Conservation (phyloP, 169 alveolate genomes). For the Cytauxzoon felis region DNA sequence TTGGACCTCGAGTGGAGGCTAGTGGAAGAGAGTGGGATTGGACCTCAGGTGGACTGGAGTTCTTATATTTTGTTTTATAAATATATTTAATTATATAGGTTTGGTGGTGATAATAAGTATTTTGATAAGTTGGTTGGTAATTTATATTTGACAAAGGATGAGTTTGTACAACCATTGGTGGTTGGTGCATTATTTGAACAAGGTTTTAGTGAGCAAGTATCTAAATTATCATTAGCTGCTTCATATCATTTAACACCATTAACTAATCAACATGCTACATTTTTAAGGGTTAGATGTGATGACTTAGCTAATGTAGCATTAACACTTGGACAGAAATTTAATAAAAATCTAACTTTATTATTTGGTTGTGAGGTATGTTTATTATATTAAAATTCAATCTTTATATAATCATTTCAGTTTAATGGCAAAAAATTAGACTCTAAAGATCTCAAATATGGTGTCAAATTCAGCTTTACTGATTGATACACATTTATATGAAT, state of each 20-base stretch:
- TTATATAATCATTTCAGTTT: too few species aligned
- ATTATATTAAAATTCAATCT: too few species aligned
- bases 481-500: too few species aligned
- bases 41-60: not conserved
- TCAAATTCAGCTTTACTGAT: constrained; percentile 38
- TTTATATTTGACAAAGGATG: constrained; percentile 13
- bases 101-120: constrained; percentile 30
- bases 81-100: not conserved
- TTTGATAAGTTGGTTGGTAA: constrained; percentile 43
- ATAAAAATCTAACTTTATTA: constrained; percentile 14
- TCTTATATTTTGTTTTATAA: not conserved
- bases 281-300: constrained; percentile 58
- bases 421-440: constrained; percentile 22
- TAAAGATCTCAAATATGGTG: constrained; percentile 49
- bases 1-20: too few species aligned
- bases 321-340: constrained; percentile 51
- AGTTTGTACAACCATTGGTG: constrained; percentile 17
- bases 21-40: too few species aligned
- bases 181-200: constrained; percentile 46
- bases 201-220: constrained; percentile 9
- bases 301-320: constrained; percentile 44
- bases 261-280: constrained; percentile 30
- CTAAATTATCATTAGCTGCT: constrained; percentile 45
- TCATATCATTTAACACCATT: constrained; percentile 46
- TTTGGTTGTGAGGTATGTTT: constrained; percentile 42